Evolutionary conservation across 2,329 filamentous ascomycete genomes (phyloP), one percentile per base, ranked within the genome.

Genomic region (Gaeumannomyces sp.): DNA sequence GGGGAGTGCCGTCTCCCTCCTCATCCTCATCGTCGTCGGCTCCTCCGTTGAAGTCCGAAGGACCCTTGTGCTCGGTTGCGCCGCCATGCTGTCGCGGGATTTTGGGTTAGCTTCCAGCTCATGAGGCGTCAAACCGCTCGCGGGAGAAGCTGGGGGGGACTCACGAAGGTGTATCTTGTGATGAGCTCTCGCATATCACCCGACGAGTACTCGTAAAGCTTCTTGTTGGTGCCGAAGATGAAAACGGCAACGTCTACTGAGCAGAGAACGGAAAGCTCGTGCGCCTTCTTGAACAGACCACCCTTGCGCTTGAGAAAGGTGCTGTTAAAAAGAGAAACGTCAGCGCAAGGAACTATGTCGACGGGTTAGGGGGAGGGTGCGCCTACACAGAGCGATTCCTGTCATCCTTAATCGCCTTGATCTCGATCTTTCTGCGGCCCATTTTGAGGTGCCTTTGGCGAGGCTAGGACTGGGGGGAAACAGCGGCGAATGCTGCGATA

Each of bases 391-490:
- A 97, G 76, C 93, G 92, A 76, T 97, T 97, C 73, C 93, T 88
- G 79, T 97, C 93, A 87, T 97, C 93, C 80, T 97, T 97, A 84
- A 98, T 98, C 72, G 94, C 92, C 81, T 97, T 97, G 84, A 99
- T 98, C 83, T 98, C 95, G 76, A 99, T 99, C 87, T 99, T 99
- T 85, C 95, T 89, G 78, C 95, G 89, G 77, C 95, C 95, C 95
- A 99, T 99, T 64, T 75, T 79, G 77, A 70, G 28, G 28, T 13
- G 31, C 53, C 33, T 16, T 61, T 38, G 45, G 45, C 19, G 45
- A 25, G 45, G 45, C 45, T 53, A 53, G 22, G 45, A 53, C 45
- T 53, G 45, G 8, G 22, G 45, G 38, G 8, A 25, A 53, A 11
- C 45, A 53, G 45, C 45, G 45, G 45, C 45, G 45, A 25, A 25